Conservation (phyloP, 176 grass and related monocot species). For the Eragrostis curvula region DNA sequence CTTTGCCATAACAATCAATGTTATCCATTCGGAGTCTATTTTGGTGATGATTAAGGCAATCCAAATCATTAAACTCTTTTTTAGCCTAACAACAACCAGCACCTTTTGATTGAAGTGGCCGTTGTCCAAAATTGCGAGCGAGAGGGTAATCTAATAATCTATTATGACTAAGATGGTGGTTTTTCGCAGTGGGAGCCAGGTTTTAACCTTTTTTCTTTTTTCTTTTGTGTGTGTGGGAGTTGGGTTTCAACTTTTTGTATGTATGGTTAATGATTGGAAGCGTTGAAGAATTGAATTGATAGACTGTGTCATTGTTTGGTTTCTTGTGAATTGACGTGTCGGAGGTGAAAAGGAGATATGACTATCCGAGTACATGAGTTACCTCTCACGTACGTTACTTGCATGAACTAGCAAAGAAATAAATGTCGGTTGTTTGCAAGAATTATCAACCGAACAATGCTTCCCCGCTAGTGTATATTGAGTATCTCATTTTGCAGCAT, state of each 20-base stretch:
- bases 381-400: conserved; percentile 3
- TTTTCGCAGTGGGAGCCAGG: background rate
- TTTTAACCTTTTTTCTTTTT: background rate
- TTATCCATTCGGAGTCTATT: background rate
- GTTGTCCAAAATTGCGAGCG: background rate
- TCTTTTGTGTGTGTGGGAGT: no score
- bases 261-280: background rate
- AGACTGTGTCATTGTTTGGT: background rate
- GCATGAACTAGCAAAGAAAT: background rate
- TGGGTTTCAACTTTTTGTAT: background rate
- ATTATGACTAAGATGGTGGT: background rate
- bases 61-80: background rate
- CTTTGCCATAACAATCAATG: background rate
- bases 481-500: background rate
- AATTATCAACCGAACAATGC: background rate
- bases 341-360: background rate
- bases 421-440: conserved; percentile 20
- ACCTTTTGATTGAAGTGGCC: background rate
- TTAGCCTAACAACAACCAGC: background rate
- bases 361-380: background rate
- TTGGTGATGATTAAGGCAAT: background rate
- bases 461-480: background rate
- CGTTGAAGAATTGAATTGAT: background rate
- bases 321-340: conserved; percentile 1
- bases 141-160: no score